These are phyloP conservation scores for Sorghum bicolor DNA, from an alignment of 176 grass and related monocot genomes.

Conservation along the genomic window Sorghum_bicolor_NCBIv3 NC_012872.2:2657501-2658000, in stretches of 20 bases:
- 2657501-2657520: background rate
- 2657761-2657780: no score
- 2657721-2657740: background rate
- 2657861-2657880: no score
- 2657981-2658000: no score
- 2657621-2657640: background rate
- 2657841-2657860: background rate
- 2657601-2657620: background rate
- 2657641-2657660: background rate
- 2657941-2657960: no score
- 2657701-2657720: no score
- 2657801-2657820: no score
- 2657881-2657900: no score
- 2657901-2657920: no score
- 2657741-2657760: background rate
- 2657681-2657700: background rate
- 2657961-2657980: no score
- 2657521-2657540: background rate
- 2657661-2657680: background rate
- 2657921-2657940: no score
- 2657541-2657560: background rate
- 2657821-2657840: no score
- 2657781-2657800: no score
- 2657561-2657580: constrained; percentile 26
- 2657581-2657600: constrained; percentile 14